phyloP scores from a whole-genome alignment of 1,284 basidiomycete genomes.

The Inonotus hispidus region DNA sequence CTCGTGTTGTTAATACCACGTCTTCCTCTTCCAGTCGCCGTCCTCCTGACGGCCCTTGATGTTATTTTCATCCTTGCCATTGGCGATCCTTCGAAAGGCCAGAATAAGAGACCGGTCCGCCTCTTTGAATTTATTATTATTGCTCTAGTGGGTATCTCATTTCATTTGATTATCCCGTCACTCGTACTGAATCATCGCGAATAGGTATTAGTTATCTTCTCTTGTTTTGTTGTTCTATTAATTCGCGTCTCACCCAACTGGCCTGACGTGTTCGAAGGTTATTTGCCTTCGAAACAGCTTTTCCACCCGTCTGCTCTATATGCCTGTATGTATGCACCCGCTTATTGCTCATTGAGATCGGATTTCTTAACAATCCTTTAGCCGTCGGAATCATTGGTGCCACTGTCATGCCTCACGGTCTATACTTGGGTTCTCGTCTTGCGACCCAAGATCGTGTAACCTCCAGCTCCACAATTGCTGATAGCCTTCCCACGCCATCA shows the following conservation, averaged over 20 bases:
- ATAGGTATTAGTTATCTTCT: slow-evolving; percentile 74
- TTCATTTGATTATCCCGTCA: not conserved
- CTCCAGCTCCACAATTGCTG: slow-evolving; percentile 20
- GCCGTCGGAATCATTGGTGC: slow-evolving; percentile 82
- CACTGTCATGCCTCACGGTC: slow-evolving; percentile 87
- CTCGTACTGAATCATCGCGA: not conserved
- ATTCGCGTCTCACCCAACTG: slow-evolving; percentile 72
- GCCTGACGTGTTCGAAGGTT: slow-evolving; percentile 80
- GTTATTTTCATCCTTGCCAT: slow-evolving; percentile 73
- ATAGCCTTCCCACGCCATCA: slow-evolving; percentile 1
- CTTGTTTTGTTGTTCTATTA: slow-evolving; percentile 81
- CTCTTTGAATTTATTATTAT: slow-evolving; percentile 74
- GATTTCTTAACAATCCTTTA: slow-evolving; percentile 25
- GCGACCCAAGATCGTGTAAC: slow-evolving; percentile 72
- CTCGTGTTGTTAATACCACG: slow-evolving; percentile 78
- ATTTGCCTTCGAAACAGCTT: slow-evolving; percentile 69
- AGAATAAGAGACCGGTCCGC: slow-evolving; percentile 45
- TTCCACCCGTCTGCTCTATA: slow-evolving; percentile 69
- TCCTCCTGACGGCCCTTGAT: slow-evolving; percentile 80
- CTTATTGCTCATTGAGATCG: not conserved
- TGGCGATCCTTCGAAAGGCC: slow-evolving; percentile 47
- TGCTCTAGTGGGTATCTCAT: slow-evolving; percentile 38
- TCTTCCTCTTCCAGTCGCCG: slow-evolving; percentile 75
- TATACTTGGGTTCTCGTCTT: slow-evolving; percentile 85
- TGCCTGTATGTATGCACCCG: slow-evolving; percentile 62